Conservation (phyloP, 2,329 filamentous ascomycete genomes). For the Nothophaeocryptopus gaeumannii region DNA sequence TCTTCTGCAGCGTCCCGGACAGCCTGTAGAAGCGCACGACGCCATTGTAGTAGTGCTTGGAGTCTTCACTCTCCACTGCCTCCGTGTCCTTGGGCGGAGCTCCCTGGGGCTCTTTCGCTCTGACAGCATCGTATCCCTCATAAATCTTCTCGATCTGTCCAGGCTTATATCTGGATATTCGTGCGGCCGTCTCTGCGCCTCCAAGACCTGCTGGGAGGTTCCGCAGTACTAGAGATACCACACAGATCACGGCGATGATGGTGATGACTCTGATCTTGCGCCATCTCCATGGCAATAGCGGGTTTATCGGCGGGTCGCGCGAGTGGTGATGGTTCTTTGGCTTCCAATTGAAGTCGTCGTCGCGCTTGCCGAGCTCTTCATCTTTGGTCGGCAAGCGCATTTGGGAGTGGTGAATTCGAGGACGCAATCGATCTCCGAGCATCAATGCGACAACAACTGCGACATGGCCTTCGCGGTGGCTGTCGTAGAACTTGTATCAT, state of each 20-base stretch:
- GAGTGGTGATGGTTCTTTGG: slow-evolving; percentile 3
- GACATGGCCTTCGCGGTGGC: too few relatives aligned
- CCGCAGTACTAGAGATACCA: slow-evolving; percentile 7
- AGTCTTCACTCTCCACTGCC: slow-evolving; percentile 19
- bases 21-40: slow-evolving; percentile 67
- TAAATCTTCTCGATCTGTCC: too few relatives aligned
- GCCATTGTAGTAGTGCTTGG: slow-evolving; percentile 61
- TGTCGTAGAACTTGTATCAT: too few relatives aligned
- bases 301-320: slow-evolving; percentile 16
- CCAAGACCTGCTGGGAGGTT: slow-evolving; percentile 6
- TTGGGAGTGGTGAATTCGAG: not conserved
- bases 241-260: slow-evolving; percentile 42
- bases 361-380: slow-evolving; percentile 63
- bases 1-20: slow-evolving; percentile 59
- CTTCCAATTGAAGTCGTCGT: slow-evolving; percentile 55
- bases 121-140: slow-evolving; percentile 12
- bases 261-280: slow-evolving; percentile 50
- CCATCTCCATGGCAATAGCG: slow-evolving; percentile 35
- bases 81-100: slow-evolving; percentile 23
- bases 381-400: slow-evolving; percentile 40
- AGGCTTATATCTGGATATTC: too few relatives aligned
- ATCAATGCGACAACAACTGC: too few relatives aligned
- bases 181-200: slow-evolving; percentile 54
- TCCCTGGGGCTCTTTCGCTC: slow-evolving; percentile 24
- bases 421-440: slow-evolving; percentile 1